Percentiles rank a stretch among this genome's conserved stretches.
Evolutionary conservation across 225 moss, liverwort and hornwort species (phyloP).

Genomic region (Physcomitrellopsis africana): DNA sequence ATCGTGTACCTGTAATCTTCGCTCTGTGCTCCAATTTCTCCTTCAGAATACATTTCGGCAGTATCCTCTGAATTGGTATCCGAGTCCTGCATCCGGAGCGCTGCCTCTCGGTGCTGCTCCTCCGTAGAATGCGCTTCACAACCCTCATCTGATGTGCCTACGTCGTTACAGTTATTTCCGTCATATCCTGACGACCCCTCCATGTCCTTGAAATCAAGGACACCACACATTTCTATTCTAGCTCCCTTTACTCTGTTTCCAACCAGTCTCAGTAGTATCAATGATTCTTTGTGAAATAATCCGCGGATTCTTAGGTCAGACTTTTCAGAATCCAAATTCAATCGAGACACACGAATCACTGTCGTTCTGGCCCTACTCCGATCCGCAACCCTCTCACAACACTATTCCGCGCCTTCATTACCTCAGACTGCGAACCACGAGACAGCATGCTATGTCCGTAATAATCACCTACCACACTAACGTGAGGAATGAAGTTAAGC

Average conservation of each 20-base stretch:
- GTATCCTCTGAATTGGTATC: slow-evolving; percentile 34
- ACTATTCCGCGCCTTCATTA: slow-evolving; percentile 50
- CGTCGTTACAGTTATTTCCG: slow-evolving; percentile 36
- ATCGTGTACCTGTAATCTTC: slow-evolving; percentile 43
- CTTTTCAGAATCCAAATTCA: background rate
- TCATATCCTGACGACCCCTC: slow-evolving; percentile 37
- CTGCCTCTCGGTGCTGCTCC: slow-evolving; percentile 37
- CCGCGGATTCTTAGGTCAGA: slow-evolving; percentile 11
- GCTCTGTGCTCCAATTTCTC: slow-evolving; percentile 32
- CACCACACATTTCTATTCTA: slow-evolving; percentile 44
- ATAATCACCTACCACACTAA: slow-evolving; percentile 19
- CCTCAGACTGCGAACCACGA: slow-evolving; percentile 33
- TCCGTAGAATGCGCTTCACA: slow-evolving; percentile 30
- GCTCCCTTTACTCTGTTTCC: background rate
- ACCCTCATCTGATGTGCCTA: slow-evolving; percentile 19
- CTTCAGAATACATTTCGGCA: slow-evolving; percentile 37
- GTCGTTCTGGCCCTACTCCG: slow-evolving; percentile 61
- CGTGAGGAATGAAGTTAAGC: slow-evolving; percentile 18
- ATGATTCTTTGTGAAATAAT: slow-evolving; percentile 20
- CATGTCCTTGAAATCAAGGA: slow-evolving; percentile 29
- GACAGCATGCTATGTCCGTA: slow-evolving; percentile 41
- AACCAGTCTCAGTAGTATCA: background rate
- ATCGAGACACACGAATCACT: slow-evolving; percentile 20
- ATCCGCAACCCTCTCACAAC: slow-evolving; percentile 57
- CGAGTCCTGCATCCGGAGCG: slow-evolving; percentile 22